These are phyloP conservation scores for Gymnopilus dilepis DNA, from an alignment of 768 basidiomycete species.

Conservation along the genomic window DNA sequence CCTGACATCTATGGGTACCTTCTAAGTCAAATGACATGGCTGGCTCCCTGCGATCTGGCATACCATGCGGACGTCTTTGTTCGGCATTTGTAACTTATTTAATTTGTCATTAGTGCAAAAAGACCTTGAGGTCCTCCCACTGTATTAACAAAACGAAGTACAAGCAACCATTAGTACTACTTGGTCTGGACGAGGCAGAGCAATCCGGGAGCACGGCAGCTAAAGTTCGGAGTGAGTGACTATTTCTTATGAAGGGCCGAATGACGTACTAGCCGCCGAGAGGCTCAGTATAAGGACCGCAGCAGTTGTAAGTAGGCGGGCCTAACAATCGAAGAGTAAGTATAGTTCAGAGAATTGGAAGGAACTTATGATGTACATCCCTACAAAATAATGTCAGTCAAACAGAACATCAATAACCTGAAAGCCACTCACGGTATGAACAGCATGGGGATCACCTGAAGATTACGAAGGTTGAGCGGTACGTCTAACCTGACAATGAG, in stretches of 20 bases:
- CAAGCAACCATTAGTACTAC: neutral
- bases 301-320: constrained; percentile 23
- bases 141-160: no score
- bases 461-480: neutral
- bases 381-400: constrained; percentile 3
- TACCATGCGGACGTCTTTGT: no score
- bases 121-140: no score
- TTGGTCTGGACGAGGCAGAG: constrained; percentile 20
- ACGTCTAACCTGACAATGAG: neutral
- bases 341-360: no score
- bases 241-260: neutral
- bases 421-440: constrained; percentile 14
- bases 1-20: no score
- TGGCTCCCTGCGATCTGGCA: no score
- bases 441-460: constrained; percentile 18
- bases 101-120: no score
- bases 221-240: neutral
- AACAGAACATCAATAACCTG: neutral
- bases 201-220: constrained; percentile 25
- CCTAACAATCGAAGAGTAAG: constrained; percentile 9
- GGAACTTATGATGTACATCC: constrained; percentile 18
- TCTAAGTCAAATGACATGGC: no score
- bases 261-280: constrained; percentile 24
- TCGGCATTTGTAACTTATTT: no score
- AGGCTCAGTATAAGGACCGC: constrained; percentile 21